Evolutionary conservation across 345 rosid genomes (phyloP).

Genomic region (Populus deltoides): DNA sequence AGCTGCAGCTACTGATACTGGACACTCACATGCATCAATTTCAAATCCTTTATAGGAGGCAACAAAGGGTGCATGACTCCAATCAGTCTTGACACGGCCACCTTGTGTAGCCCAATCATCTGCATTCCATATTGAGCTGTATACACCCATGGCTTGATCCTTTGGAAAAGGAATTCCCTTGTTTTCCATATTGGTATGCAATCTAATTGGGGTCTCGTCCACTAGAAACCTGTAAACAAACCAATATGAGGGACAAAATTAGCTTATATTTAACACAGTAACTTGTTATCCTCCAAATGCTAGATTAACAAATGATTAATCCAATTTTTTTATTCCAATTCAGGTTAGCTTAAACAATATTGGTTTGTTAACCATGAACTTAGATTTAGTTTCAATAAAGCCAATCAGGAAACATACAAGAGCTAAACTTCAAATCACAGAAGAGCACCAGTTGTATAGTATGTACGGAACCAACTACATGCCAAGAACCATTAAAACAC

Average conservation of each 20-base stretch:
- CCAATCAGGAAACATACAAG: neutral
- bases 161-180: constrained; percentile 84
- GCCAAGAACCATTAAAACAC: neutral
- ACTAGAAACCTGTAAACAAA: constrained; percentile 61
- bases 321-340: neutral
- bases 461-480: neutral
- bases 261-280: neutral
- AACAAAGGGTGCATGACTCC: constrained; percentile 91
- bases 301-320: neutral
- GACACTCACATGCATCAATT: constrained; percentile 78
- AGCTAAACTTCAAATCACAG: neutral
- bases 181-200: constrained; percentile 81
- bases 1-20: constrained; percentile 37
- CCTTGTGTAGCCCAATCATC: constrained; percentile 99
- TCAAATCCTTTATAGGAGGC: constrained; percentile 79
- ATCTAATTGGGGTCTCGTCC: constrained; percentile 77
- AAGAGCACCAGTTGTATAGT: neutral
- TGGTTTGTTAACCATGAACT: too few relatives aligned
- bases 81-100: constrained; percentile 88
- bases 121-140: constrained; percentile 99
- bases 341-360: too few relatives aligned
- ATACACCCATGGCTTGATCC: constrained; percentile 95
- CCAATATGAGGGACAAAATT: neutral
- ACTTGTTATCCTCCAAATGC: neutral
- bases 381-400: neutral